A percentile compares a stretch with the other conserved stretches of the same genome.
Conservation (phyloP, 140 eudicot species). For the Cichorium intybus region DNA sequence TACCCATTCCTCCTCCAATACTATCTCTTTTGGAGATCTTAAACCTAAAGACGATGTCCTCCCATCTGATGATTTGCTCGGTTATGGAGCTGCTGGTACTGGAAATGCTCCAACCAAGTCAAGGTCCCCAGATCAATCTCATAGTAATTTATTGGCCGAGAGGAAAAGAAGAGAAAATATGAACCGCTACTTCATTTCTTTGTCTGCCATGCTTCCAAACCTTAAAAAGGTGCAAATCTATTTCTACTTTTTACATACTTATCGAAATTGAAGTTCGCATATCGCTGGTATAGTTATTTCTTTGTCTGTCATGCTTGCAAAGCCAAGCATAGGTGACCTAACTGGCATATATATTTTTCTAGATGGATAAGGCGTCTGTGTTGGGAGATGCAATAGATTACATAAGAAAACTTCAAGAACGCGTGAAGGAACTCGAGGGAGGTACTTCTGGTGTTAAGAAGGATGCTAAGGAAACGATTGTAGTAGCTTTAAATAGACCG, state of each 20-base stretch:
- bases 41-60: slow-evolving; percentile 10
- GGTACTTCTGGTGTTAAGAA: slow-evolving; percentile 2
- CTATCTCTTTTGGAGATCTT: slow-evolving; percentile 29
- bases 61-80: background rate
- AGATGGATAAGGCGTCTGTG: slow-evolving; percentile 69
- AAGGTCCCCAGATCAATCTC: slow-evolving; percentile 29
- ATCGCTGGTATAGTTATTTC: background rate
- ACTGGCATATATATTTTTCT: background rate
- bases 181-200: slow-evolving; percentile 44
- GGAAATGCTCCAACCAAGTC: background rate
- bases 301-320: background rate
- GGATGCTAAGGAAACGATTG: background rate
- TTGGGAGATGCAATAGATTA: slow-evolving; percentile 59
- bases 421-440: slow-evolving; percentile 45
- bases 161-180: slow-evolving; percentile 53
- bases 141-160: slow-evolving; percentile 53
- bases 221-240: slow-evolving; percentile 56
- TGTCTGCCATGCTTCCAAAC: slow-evolving; percentile 68
- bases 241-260: background rate
- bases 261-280: background rate
- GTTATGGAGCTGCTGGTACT: background rate
- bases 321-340: background rate
- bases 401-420: slow-evolving; percentile 54
- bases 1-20: slow-evolving; percentile 4
- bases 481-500: background rate